Conservation (phyloP, 2,329 filamentous ascomycete genomes). For the Parascedosporium putredinis region DNA sequence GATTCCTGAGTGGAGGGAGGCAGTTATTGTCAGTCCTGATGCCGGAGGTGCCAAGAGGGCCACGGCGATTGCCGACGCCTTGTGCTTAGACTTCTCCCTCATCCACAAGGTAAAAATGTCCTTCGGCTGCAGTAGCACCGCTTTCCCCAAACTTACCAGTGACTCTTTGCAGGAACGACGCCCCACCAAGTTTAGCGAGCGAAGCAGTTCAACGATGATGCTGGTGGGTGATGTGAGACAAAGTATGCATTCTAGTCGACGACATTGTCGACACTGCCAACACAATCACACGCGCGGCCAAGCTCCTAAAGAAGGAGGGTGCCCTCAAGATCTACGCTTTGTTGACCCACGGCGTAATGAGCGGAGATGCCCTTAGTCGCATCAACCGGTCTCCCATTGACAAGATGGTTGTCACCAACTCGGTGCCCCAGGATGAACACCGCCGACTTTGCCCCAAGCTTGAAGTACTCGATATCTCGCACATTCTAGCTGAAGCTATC, state of each 20-base stretch:
- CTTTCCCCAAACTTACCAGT: constrained; percentile 21
- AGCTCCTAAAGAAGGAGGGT: constrained; percentile 91
- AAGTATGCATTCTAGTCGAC: constrained; percentile 82
- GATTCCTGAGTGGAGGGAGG: constrained; percentile 74
- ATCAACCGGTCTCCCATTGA: constrained; percentile 91
- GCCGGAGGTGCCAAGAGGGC: constrained; percentile 94
- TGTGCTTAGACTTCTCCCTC: constrained; percentile 90
- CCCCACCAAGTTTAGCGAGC: constrained; percentile 76
- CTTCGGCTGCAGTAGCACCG: constrained; percentile 10
- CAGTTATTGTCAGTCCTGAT: constrained; percentile 91
- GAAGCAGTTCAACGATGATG: constrained; percentile 92
- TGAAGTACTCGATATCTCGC: constrained; percentile 79
- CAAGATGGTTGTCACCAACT: constrained; percentile 92
- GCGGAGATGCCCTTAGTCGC: constrained; percentile 85
- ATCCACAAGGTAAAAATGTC: constrained; percentile 83
- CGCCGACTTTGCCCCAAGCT: constrained; percentile 71
- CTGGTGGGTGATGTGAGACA: constrained; percentile 78
- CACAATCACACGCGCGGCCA: constrained; percentile 91
- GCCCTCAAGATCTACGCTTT: constrained; percentile 86
- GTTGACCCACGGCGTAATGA: constrained; percentile 89
- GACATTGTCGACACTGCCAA: constrained; percentile 94
- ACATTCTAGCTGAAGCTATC: constrained; percentile 91
- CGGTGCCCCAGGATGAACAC: constrained; percentile 81
- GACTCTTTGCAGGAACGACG: constrained; percentile 60
- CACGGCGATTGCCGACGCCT: constrained; percentile 84